phyloP scores from a whole-genome alignment of 2,329 filamentous ascomycete genomes.

The Zymoseptoria tritici region DNA sequence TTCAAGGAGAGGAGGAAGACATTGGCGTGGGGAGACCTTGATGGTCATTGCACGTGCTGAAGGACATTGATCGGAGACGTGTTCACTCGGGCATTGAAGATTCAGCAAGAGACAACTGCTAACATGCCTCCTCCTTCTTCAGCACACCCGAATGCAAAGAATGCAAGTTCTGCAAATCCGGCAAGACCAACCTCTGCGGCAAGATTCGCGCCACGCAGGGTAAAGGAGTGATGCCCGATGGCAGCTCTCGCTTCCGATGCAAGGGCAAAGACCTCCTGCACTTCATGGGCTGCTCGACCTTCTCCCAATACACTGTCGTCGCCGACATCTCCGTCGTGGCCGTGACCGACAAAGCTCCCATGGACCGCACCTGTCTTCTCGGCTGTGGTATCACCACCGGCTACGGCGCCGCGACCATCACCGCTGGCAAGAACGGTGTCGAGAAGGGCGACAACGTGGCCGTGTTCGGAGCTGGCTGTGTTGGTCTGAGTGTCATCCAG shows the following conservation, averaged over 20 bases:
- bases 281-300: conserved; percentile 99
- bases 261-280: conserved; percentile 93
- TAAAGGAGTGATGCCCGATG: conserved; percentile 93
- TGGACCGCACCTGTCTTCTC: conserved; percentile 92
- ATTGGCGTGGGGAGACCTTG: conserved; percentile 8
- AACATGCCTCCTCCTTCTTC: conserved; percentile 9
- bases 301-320: conserved; percentile 97
- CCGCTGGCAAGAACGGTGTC: conserved; percentile 60
- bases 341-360: conserved; percentile 80
- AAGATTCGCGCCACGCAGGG: conserved; percentile 98
- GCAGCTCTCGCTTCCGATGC: conserved; percentile 87
- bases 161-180: conserved; percentile 99
- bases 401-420: conserved; percentile 91
- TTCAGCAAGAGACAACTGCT: conserved; percentile 6
- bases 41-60: conserved; percentile 1
- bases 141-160: conserved; percentile 95
- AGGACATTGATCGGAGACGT: not conserved
- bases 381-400: conserved; percentile 98
- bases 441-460: conserved; percentile 86
- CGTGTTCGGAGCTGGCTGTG: conserved; percentile 91
- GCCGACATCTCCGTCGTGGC: conserved; percentile 97
- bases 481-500: conserved; percentile 91
- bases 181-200: conserved; percentile 98
- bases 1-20: not conserved
- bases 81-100: not conserved